Base-by-base conservation (phyloP, 2,329 filamentous ascomycete species). In the Fusarium veterinarium region DNA sequence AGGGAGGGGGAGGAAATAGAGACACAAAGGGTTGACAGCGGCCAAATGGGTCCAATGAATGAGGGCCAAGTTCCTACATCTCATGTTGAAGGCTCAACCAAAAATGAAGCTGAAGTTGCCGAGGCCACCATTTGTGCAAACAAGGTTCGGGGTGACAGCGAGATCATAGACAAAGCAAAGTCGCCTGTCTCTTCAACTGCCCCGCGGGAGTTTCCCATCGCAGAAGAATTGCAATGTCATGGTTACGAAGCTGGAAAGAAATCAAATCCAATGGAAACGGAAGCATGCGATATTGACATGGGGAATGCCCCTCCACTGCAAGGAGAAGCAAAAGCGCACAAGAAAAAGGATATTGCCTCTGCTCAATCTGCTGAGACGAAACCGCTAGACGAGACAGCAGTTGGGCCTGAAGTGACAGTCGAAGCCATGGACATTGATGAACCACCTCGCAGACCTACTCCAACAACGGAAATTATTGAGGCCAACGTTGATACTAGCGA, bases 401-500 rank as follows among this genome's bases (percentile, higher is more conserved):
- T 49, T n/a, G 41, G 45, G 25, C 38, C 33, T 12, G 56, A 69
- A 35, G 57, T 58, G 58, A 25, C 56, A 16, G 33, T 44, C 52
- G 69, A 76, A n/a, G 64, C 64, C 45, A 76, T 77, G 76, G 76
- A 77, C 8, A 35, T 77, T 41, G 73, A 77, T 45, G 60, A 69
- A 53, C 35, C 44, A 20, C 45, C 48, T 28, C 65, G 55, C 35
- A n/a, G 19, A 30, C 30, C 45, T 23, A 57, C 57, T 9, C 33
- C 62, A 45, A 45, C 51, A 19, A 42, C 56, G 33, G 64, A 62
- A 46, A 60, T 64, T 45, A 14, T 38, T 61, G 64, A 76, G 57
- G 67, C 64, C 31, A 64, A 33, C 23, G 46, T 59, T 53, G 38
- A 44, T 67, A 53, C 67, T 52, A 64, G 55, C 45, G 56, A 66